Base-by-base conservation (phyloP, 2,329 filamentous ascomycete genomes). In the Pseudonectria foliicola region DNA sequence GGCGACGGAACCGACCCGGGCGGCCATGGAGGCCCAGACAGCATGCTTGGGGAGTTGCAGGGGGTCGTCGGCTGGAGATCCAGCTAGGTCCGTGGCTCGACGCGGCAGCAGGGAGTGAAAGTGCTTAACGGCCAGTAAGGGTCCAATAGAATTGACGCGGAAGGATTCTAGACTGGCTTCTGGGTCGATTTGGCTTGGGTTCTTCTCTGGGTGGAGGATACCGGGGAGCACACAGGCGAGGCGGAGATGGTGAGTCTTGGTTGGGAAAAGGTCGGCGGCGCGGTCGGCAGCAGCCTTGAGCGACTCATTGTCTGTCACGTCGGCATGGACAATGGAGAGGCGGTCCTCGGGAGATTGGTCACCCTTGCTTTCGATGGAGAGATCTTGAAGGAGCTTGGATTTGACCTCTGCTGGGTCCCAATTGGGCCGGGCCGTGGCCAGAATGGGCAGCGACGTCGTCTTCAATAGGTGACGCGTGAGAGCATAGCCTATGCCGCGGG, bases 41-140 rank as follows among this genome's bases (percentile, higher is more conserved):
- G 84, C 77, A 35, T 73, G 67, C 0, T 47, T 37, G 0, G 71
- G 66, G 3, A 82, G 63, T 1, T 63, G 41, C 4, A 48, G 24
- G 5, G 36, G 26, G 26, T 53, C 54, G 2, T 25, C 16, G 3
- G 37, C 29, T 0, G 42, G 41, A 7, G 43, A 38, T 41, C 40
- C n/a, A 51, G 54, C 11, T 4, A 71, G 45, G 6, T 57, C 42
- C 0, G 68, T 66, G 4, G 66, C 56, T 45, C 75, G 79, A 12
- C 66, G 70, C 1, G 85, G 85, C 4, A 92, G 66, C 49, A 89
- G 81, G 0, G 64, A 63, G 0, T 69, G 67, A 48, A 92, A 85
- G 58, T 87, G 77, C 60, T 92, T 92, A 53, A 85, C 73, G 37
- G 90, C 68, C 35, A 92, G 65, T 52, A 92, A 66, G 1, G 84